Conservation (phyloP, 1,284 basidiomycete species). For the Ustilago lituana region DNA sequence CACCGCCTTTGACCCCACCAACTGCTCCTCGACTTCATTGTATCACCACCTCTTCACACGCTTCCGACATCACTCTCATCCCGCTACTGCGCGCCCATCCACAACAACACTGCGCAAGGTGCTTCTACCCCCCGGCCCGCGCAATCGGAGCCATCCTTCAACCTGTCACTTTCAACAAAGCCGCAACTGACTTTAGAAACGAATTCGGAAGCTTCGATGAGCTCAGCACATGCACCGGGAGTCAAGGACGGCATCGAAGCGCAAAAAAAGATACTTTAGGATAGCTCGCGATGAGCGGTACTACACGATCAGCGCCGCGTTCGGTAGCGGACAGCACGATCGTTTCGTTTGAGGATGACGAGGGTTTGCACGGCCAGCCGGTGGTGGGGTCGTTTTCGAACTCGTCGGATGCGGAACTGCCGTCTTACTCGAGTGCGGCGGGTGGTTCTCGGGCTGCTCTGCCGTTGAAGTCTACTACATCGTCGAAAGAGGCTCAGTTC, state of each 20-base stretch:
- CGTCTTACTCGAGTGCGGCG: constrained; percentile 21
- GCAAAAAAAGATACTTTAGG: no score
- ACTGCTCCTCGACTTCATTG: no score
- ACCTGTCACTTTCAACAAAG: constrained; percentile 4
- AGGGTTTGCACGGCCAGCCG: not conserved
- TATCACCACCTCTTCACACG: no score
- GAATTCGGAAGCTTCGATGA: constrained; percentile 4
- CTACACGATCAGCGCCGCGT: constrained; percentile 5
- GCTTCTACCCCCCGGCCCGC: no score
- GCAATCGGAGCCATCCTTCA: no score
- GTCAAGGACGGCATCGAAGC: no score
- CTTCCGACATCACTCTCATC: no score
- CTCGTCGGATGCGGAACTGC: constrained; percentile 10
- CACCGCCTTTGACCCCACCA: no score
- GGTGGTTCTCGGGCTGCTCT: constrained; percentile 33
- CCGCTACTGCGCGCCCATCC: no score
- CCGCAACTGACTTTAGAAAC: no score
- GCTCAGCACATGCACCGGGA: no score
- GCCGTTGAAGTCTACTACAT: constrained; percentile 54
- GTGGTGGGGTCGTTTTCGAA: constrained; percentile 1
- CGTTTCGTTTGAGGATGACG: constrained; percentile 28
- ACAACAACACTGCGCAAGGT: no score
- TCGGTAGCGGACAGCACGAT: constrained; percentile 6
- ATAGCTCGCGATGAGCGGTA: constrained; percentile 7
- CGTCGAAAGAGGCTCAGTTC: constrained; percentile 67